Evolutionary conservation across 2,329 filamentous ascomycete species (phyloP), one percentile per base, ranked within the genome.

Genomic region (Scedosporium dehoogii): DNA sequence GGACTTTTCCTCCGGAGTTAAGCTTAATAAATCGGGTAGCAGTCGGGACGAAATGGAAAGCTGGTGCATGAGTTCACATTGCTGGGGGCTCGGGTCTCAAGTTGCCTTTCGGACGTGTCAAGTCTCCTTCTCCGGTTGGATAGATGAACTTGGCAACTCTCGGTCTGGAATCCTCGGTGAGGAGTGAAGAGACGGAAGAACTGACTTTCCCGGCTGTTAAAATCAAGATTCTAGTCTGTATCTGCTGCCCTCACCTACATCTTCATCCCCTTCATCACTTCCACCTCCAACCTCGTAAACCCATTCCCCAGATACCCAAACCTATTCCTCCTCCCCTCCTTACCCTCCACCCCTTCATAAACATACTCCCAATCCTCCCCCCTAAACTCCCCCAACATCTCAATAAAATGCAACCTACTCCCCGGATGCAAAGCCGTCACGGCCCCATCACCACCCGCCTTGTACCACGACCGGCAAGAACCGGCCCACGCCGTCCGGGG

Each of bases 261-360:
- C 53, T 62, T 62, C 60, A 58, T 62, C 10, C 18, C 56, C 60
- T 58, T 62, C 60, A 58, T 62, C 18, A 6, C 53, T 6, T 62
- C 60, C 4, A 41, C 63, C 71, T 83, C 80, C 66, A 72, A 74
- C 4, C 70, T 71, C 25, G 80, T 80, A 66, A 82, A 82, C 1
- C 81, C 81, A 58, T 83, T 83, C 7, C 81, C 80, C 7, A 83
- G 71, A 63, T 81, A 83, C n/a, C 66, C 70, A 65, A 82, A 83
- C 38, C 80, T 71, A 65, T 82, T 82, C 62, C 66, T 38, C 33
- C 10, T 65, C 64, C 65, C 69, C 14, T 4, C 38, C n/a, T n/a
- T n/a, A n/a, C n/a, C n/a, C n/a, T n/a, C n/a, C n/a, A n/a, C n/a
- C 61, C 55, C n/a, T 57, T 38, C 53, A 51, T 80, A 79, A 23